Evolutionary conservation across 768 basidiomycete genomes (phyloP).

Genomic region (Rubroboletus satanas): DNA sequence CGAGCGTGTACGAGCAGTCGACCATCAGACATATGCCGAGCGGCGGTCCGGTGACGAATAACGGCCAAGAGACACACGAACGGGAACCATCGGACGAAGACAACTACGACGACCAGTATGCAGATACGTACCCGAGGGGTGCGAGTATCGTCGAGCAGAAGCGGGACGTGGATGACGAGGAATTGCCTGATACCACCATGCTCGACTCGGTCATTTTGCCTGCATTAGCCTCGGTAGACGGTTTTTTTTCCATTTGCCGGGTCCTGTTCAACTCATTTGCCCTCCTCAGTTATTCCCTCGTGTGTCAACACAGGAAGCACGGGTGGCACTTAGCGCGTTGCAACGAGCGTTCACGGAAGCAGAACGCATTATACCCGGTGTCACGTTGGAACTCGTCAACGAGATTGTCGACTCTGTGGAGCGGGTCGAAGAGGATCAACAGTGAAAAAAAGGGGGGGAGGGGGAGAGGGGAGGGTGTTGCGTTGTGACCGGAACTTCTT

Average conservation of each 20-base stretch:
- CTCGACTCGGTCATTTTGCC: constrained; percentile 93
- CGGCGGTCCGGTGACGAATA: constrained; percentile 14
- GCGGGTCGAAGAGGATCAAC: constrained; percentile 72
- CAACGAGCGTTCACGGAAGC: constrained; percentile 94
- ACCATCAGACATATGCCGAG: constrained; percentile 61
- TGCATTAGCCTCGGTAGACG: constrained; percentile 87
- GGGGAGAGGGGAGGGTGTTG: background rate
- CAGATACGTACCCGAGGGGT: constrained; percentile 46
- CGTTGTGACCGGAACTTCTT: constrained; percentile 14
- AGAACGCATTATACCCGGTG: constrained; percentile 92
- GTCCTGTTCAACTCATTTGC: constrained; percentile 4
- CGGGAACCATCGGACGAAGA: constrained; percentile 62
- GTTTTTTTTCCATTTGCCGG: background rate
- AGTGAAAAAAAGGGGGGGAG: constrained; percentile 6
- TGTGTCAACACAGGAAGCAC: constrained; percentile 88
- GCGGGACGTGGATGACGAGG: constrained; percentile 46
- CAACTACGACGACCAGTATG: constrained; percentile 58
- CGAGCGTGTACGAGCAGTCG: constrained; percentile 52
- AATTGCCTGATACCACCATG: constrained; percentile 81
- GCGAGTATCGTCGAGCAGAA: constrained; percentile 35
- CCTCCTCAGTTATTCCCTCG: constrained; percentile 76
- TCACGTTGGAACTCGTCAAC: constrained; percentile 87
- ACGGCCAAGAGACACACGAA: constrained; percentile 33
- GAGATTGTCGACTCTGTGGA: constrained; percentile 94
- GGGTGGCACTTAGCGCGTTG: constrained; percentile 77